Percentiles rank a stretch among this genome's conserved stretches.
These are phyloP conservation scores for Hemileccinum rubropunctum DNA, from an alignment of 768 basidiomycete species.

Conservation along the genomic window DNA sequence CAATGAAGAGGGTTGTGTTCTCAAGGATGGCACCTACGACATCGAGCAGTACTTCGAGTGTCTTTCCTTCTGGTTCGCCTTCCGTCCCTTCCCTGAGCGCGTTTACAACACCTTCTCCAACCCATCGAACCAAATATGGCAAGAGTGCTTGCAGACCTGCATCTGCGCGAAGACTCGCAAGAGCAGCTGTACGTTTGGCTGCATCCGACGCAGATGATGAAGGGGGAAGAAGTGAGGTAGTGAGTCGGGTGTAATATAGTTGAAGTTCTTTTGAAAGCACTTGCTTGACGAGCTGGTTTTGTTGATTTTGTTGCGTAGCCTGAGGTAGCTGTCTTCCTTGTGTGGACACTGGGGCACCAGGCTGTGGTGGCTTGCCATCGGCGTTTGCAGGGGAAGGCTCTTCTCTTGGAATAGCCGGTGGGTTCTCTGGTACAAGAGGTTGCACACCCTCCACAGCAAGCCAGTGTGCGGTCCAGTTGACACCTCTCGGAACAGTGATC, in stretches of 20 bases:
- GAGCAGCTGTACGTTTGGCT: conserved; percentile 80
- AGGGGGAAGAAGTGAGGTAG: conserved; percentile 76
- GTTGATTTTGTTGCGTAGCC: conserved; percentile 48
- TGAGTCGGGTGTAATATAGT: conserved; percentile 90
- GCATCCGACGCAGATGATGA: conserved; percentile 43
- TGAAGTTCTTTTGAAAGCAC: conserved; percentile 92
- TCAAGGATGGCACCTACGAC: conserved; percentile 82
- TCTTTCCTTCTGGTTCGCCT: conserved; percentile 62
- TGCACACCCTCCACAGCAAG: conserved; percentile 97
- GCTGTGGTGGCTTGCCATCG: conserved; percentile 29
- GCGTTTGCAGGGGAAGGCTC: conserved; percentile 30
- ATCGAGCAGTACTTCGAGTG: conserved; percentile 80
- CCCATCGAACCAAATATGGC: conserved; percentile 94
- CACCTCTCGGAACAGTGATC: conserved; percentile 73
- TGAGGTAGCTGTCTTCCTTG: conserved; percentile 27
- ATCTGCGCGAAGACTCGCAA: conserved; percentile 85
- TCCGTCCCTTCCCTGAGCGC: conserved; percentile 50
- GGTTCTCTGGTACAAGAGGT: conserved; percentile 94
- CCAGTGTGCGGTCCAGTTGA: conserved; percentile 95
- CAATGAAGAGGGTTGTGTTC: conserved; percentile 87
- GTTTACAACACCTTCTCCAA: conserved; percentile 80
- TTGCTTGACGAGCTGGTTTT: conserved; percentile 83
- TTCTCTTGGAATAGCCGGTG: conserved; percentile 73
- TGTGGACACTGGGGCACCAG: conserved; percentile 18
- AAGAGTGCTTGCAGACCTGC: conserved; percentile 89